These are phyloP conservation scores for Globisporangium lucens DNA, from an alignment of 352 stramenopile species.

Conservation along the genomic window DNA sequence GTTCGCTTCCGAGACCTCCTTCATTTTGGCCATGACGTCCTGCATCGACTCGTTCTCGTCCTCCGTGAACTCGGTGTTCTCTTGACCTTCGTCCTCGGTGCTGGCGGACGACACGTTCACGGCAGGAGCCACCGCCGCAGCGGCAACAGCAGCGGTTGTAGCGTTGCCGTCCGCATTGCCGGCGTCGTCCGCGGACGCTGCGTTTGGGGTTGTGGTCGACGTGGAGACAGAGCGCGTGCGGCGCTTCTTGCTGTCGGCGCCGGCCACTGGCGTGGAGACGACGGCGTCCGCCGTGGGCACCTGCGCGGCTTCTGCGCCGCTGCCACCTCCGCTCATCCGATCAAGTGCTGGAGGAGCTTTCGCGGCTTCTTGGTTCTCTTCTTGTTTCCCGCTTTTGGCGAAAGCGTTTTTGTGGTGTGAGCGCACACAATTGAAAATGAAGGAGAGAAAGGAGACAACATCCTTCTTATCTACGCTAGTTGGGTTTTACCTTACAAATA, in stretches of 20 bases:
- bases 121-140: not conserved
- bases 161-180: not conserved
- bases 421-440: conserved; percentile 19
- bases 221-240: conserved; percentile 16
- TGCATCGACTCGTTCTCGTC: conserved; percentile 54
- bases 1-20: conserved; percentile 34
- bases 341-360: not conserved
- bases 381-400: conserved; percentile 10
- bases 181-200: not conserved
- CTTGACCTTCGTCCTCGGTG: conserved; percentile 24
- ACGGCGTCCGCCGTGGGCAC: conserved; percentile 12
- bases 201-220: not conserved
- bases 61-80: conserved; percentile 43
- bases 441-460: no score
- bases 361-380: conserved; percentile 3
- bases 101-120: conserved; percentile 22
- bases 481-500: no score
- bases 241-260: conserved; percentile 36
- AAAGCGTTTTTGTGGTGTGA: conserved; percentile 12
- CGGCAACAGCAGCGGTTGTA: conserved; percentile 1
- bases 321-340: not conserved
- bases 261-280: conserved; percentile 22
- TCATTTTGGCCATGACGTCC: conserved; percentile 71
- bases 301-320: conserved; percentile 19
- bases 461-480: no score